Evolutionary conservation across 257 asterid genomes (phyloP), one percentile per base, ranked within the genome.

Genomic region (Solanum tarapatanum): DNA sequence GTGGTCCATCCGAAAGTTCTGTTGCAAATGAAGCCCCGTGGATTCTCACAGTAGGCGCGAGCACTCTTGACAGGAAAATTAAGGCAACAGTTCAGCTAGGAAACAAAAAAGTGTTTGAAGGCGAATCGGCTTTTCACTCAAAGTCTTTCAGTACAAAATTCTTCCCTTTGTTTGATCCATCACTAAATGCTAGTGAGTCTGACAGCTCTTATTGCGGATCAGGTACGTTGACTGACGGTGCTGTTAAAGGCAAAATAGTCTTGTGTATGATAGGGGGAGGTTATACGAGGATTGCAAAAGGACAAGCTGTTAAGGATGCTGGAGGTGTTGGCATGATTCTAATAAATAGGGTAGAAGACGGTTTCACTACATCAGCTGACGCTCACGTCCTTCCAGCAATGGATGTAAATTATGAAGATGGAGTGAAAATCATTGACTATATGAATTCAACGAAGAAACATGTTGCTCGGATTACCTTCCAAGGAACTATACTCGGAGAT

Each of bases 31-130:
- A 73, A 19, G 93, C 94, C n/a, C 94, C 94, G 0, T 93, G 95
- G 95, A 75, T 89, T 28, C 92, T 93, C 60, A 89, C 94, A 2
- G 95, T 93, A 8, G 96, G 94, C 14, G 94, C 96, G 10, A 90
- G 94, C 79, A 90, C 92, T 0, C 86, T 64, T 33, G 93, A 92
- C 30, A 85, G 96, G 21, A 88, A 86, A 55, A 30, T 92, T n/a
- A 80, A 36, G 82, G 93, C 92, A 1, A 88, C 86, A 2, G 93
- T 88, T 5, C 28, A 88, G 36, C 89, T 93, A 8, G 94, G 93
- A 58, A 89, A 92, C 80, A 58, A 80, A 0, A 60, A 83, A 62
- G 43, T 64, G 8, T 76, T 88, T 9, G 62, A 89, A 2, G 94
- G 95, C 0, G 91, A 93, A 45, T 89, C 91, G 0, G 77, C 83